Base-by-base conservation (phyloP, 345 rosid species). In the Alliaria petiolata region DNA sequence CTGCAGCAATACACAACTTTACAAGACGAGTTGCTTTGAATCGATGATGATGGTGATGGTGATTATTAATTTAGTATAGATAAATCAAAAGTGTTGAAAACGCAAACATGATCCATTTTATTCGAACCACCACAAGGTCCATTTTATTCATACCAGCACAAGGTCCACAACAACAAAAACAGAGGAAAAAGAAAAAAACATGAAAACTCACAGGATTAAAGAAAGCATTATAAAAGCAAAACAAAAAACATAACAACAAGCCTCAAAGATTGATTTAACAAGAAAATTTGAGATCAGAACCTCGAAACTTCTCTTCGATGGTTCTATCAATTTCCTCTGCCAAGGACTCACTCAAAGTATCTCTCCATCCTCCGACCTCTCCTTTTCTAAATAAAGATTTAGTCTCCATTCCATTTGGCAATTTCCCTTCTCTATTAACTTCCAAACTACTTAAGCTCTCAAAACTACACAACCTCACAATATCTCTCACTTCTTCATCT, bases 311-410 rank as follows among this genome's bases (percentile, higher is more conserved):
- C 7, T 62, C 69, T 69, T 54, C 59, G 1, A 12, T 28, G 62
- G 34, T 40, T 58, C 34, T 40, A 9, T 76, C 75, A 0, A 69
- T 60, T 14, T 12, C 2, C 8, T 62, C 51, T 3, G 62, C 79
- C 40, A 59, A 42, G 0, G 78, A 62, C 40, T 55, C 67, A 31
- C 19, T 78, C 51, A 73, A 65, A 65, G 76, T 77, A 31, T 74
- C 68, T 13, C 61, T 49, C 78, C 78, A 74, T 40, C 75, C 84
- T 56, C 79, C 81, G 22, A 70, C 35, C 62, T 74, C 60, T 25
- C 77, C 81, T 56, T 56, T 69, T 54, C 83, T 43, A 15, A 78
- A 78, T 50, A 57, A 71, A 13, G 67, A 7, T 34, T 58, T 68
- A 8, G 67, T 66, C 31, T 56, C 74, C 19, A 75, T 52, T 2